Evolutionary conservation across 148 eudicot species (phyloP), one percentile per base, ranked within the genome.

Genomic region (Vaccinium corymbosum): DNA sequence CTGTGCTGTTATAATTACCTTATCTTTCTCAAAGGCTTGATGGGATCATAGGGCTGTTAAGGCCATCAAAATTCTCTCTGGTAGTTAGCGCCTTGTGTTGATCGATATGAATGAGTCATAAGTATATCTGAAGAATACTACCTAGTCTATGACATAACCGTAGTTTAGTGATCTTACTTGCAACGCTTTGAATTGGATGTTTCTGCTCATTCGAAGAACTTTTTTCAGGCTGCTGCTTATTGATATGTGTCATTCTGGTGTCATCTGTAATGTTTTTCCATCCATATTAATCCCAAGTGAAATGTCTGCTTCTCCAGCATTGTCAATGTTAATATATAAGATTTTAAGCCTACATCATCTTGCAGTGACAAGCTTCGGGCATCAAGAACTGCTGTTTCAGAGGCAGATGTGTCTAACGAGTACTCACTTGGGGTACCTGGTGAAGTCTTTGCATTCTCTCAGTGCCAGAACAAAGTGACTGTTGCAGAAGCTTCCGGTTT

Each of bases 401-500:
- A 88, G 56, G 98, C 98, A 1, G 98, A 95, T 87, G 82, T 95
- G 12, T 82, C 93, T 27, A 89, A 89, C 61, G 98, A 94, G 86
- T 91, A 87, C 82, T 91, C 95, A 29, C 92, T 93, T 25, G 98
- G 98, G 19, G 82, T 87, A 29, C 86, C 96, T 20, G 98, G 96
- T 29, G 90, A 95, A 85, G 87, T 90, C 52, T 95, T 95, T 84
- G 80, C 90, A 20, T 95, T 95, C 86, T 83, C 91, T 27, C 98
- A 93, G 82, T 95, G 98, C 91, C 93, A 81, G 55, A 95, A 95
- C 87, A 91, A 89, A 83, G 92, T 95, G 42, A 80, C 90, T 32
- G 89, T 95, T 79, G 98, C 92, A 42, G 98, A 95, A 85, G 90
- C 96, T 57, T 94, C 98, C 27, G 98, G 91, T 78, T 87, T 89